phyloP scores from a whole-genome alignment of 306 rosid genomes.

The Amphicarpaea edgeworthii region DNA sequence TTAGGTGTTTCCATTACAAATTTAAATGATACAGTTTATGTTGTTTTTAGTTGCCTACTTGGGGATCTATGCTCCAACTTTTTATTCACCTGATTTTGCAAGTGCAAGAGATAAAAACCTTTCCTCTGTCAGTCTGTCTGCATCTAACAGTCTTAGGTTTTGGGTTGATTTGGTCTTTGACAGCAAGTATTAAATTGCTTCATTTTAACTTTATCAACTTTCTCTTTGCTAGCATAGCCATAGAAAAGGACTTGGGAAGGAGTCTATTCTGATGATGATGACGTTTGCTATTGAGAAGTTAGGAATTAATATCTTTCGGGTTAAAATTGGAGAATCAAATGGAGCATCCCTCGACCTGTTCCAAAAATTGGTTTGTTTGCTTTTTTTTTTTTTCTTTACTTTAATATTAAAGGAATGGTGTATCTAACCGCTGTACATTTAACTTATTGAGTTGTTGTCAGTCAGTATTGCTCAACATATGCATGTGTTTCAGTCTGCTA shows the following conservation, averaged over 20 bases:
- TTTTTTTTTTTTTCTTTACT: slow-evolving; percentile 22
- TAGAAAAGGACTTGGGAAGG: slow-evolving; percentile 88
- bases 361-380: slow-evolving; percentile 70
- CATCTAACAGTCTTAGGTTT: slow-evolving; percentile 16
- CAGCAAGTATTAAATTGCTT: slow-evolving; percentile 18
- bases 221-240: slow-evolving; percentile 77
- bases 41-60: slow-evolving; percentile 13
- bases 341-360: slow-evolving; percentile 79
- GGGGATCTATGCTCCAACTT: slow-evolving; percentile 23
- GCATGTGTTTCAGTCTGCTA: slow-evolving; percentile 3
- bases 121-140: slow-evolving; percentile 2
- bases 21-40: neutral
- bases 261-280: slow-evolving; percentile 84
- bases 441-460: slow-evolving; percentile 9
- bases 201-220: slow-evolving; percentile 41
- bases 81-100: slow-evolving; percentile 1
- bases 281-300: slow-evolving; percentile 73
- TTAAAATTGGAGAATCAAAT: slow-evolving; percentile 88
- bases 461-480: slow-evolving; percentile 1
- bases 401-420: slow-evolving; percentile 13
- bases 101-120: slow-evolving; percentile 9
- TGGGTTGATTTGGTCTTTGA: slow-evolving; percentile 29
- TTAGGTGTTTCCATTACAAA: neutral
- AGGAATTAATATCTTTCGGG: slow-evolving; percentile 68
- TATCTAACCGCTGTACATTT: neutral